phyloP scores from a whole-genome alignment of 257 asterid species.

The Nicotiana tabacum region DNA sequence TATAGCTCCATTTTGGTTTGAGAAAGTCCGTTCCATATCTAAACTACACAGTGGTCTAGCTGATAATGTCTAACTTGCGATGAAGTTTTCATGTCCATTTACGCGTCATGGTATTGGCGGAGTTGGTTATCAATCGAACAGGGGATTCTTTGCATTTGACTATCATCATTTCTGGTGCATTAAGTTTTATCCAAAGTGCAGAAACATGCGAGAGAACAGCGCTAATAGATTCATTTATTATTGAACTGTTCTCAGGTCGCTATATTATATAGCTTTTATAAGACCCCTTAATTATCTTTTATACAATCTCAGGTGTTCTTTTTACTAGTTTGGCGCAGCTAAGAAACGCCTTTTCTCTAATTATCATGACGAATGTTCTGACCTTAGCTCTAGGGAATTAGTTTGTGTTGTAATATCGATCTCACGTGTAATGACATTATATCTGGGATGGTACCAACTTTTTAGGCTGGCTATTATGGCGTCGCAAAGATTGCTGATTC shows the following conservation, averaged over 20 bases:
- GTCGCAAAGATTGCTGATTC: constrained; percentile 70
- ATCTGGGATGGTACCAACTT: constrained; percentile 10
- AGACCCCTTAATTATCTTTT: not conserved
- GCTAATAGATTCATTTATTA: not conserved
- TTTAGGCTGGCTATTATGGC: constrained; percentile 91
- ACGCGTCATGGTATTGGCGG: not conserved
- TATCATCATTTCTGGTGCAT: not conserved
- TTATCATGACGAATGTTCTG: not conserved
- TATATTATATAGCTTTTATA: not conserved
- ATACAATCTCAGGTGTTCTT: not conserved
- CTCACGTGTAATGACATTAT: constrained; percentile 13
- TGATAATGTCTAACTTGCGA: not conserved
- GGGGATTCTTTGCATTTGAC: not conserved
- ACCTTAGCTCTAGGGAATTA: not conserved
- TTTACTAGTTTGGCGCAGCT: not conserved
- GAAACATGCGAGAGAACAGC: not conserved
- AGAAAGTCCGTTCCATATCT: not conserved
- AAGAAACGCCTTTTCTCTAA: not conserved
- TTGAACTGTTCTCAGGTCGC: not conserved
- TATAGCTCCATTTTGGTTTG: not conserved
- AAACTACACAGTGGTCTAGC: not conserved
- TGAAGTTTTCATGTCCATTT: not conserved
- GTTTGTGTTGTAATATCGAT: not conserved
- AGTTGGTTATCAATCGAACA: not conserved
- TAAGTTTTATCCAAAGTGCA: not conserved